Base-by-base conservation (phyloP, 352 stramenopile genomes). In the Globisporangium iwayamae region DNA sequence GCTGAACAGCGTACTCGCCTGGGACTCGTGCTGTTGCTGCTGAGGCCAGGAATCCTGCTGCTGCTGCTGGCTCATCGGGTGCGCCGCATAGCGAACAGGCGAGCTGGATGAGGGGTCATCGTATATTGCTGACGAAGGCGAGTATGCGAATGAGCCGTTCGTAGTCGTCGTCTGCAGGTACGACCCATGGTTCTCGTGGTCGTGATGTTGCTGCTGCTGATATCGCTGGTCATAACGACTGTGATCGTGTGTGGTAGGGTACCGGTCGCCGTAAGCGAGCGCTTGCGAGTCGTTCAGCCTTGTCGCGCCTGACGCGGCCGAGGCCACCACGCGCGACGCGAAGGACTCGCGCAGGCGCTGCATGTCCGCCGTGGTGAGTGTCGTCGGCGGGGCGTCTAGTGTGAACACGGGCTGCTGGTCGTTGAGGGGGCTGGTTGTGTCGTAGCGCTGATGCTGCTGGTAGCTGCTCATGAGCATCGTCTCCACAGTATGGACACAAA, bases 311-410 rank as follows among this genome's bases (percentile, higher is more conserved):
- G 50, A 20, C 28, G 41, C 9, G n/a, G n/a, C n/a, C 3, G 41
- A 9, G 6, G 36, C 41, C 43, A 28, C 54, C 38, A 60, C n/a
- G 30, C 20, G 20, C 0, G 47, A 32, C 34, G 34, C 22, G 47
- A 52, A 51, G 20, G 48, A 30, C 14, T 45, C 59, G 50, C 50
- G 59, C 14, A 54, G 25, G 0, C 59, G 50, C 59, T 65, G 59
- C 59, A 65, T 59, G 38, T 65, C 59, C 8, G 50, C 25, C 34
- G 50, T 59, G 13, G 48, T 59, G 59, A 59, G 48, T 22, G 48
- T 20, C 20, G 59, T 7, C 11, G 59, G 59, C 4, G 50, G 36
- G 25, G n/a, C n/a, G n/a, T n/a, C n/a, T n/a, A n/a, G n/a, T n/a
- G n/a, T n/a, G n/a, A n/a, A n/a, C n/a, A n/a, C n/a, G n/a, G n/a